Conservation (phyloP, 2,329 filamentous ascomycete genomes). For the Fusarium sp. region DNA sequence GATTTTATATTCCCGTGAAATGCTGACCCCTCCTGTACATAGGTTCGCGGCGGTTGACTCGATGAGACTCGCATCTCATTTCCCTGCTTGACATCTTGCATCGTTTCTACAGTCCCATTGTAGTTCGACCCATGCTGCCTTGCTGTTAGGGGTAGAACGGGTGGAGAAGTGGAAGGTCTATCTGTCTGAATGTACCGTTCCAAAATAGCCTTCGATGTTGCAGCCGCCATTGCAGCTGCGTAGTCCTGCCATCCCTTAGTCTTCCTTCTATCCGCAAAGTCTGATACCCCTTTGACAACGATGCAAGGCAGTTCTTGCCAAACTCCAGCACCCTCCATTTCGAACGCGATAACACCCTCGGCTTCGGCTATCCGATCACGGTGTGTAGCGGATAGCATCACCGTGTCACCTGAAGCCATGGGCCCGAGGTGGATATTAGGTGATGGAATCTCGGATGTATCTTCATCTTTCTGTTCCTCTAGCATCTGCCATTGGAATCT, state of each 20-base stretch:
- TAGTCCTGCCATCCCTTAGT: conserved; percentile 3
- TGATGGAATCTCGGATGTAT: accelerated
- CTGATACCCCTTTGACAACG: conserved; percentile 45
- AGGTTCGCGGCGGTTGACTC: background rate
- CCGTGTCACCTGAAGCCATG: conserved; percentile 51
- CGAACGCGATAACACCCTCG: conserved; percentile 37
- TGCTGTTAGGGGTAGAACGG: accelerated
- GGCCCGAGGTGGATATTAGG: background rate
- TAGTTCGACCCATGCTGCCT: background rate
- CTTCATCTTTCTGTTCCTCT: accelerated
- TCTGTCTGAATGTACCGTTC: background rate
- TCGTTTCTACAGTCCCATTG: background rate
- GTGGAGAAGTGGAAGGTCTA: accelerated
- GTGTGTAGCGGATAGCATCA: conserved; percentile 51
- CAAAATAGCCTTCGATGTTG: background rate
- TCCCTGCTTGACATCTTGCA: background rate
- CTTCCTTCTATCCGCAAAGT: background rate
- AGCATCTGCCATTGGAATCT: accelerated
- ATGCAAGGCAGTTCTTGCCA: conserved; percentile 51
- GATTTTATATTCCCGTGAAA: background rate
- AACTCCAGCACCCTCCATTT: conserved; percentile 50
- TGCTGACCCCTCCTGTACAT: background rate
- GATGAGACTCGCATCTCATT: background rate
- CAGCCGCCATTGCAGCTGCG: conserved; percentile 2
- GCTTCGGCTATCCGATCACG: conserved; percentile 47